Evolutionary conservation across 2,329 filamentous ascomycete species (phyloP), one percentile per base, ranked within the genome.

Genomic region (Cylindrodendrum hubeiense): DNA sequence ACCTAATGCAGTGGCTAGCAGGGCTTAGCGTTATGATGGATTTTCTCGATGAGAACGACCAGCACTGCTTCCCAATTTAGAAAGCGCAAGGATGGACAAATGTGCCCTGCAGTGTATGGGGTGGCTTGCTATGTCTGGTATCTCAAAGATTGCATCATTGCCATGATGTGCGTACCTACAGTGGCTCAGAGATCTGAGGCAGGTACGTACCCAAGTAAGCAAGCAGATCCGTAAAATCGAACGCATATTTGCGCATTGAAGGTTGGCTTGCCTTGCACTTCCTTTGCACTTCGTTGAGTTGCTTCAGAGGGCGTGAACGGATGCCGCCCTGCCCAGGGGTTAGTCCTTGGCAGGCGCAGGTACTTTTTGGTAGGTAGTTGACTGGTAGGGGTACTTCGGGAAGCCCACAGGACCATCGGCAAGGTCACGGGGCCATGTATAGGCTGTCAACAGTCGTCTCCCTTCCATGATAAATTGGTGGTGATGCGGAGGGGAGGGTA

Each of bases 1-100:
- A 12, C 54, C 53, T 58, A 39, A 53, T 22, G 60, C 41, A 15
- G 54, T 47, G 53, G 12, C 22, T 47, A 33, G 26, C 43, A 39
- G 34, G 53, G 24, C 52, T 57, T 57, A 52, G 53, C 30, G 54
- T 37, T 41, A 34, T 15, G 47, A 54, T 24, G 28, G 15, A 22
- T 21, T 19, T 9, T 47, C n/a, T 26, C 46, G 46, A 57, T 53
- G 46, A n/a, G 22, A 28, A 39, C 26, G 19, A 12, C 49, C 43
- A 60, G 49, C 22, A 30, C 22, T 28, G n/a, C n/a, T 52, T 60
- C 7, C 37, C 17, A 39, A n/a, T 39, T 21, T 7, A 50, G 30
- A 19, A 21, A 19, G 28, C 17, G 28, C n/a, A 30, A 50, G 47
- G 28, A 50, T 50, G 47, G 5, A 12, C 28, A 33, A 50, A 50